Conservation (phyloP, 2,329 filamentous ascomycete genomes). For the Cercospora citrullina region DNA sequence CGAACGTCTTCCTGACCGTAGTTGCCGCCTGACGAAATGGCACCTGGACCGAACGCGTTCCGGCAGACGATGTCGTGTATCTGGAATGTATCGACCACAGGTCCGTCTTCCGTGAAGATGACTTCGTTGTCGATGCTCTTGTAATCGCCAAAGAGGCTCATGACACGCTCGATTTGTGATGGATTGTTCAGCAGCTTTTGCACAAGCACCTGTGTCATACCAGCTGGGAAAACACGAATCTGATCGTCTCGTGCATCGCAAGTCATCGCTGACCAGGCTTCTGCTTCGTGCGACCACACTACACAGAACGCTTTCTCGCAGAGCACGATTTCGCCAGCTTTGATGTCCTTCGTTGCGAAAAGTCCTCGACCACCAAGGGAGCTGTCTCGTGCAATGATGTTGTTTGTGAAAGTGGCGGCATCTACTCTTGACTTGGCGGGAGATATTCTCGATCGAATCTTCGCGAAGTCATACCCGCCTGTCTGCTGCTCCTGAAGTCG, state of each 20-base stretch:
- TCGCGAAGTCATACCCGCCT: slow-evolving; percentile 30
- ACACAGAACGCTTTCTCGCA: slow-evolving; percentile 37
- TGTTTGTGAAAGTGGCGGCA: slow-evolving; percentile 22
- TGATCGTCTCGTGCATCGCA: slow-evolving; percentile 40
- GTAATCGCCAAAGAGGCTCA: slow-evolving; percentile 20
- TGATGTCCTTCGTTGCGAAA: slow-evolving; percentile 44
- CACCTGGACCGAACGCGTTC: slow-evolving; percentile 41
- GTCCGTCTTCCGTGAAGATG: slow-evolving; percentile 38
- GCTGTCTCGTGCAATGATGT: slow-evolving; percentile 24
- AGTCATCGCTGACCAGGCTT: slow-evolving; percentile 47
- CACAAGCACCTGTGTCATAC: slow-evolving; percentile 37
- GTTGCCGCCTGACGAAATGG: slow-evolving; percentile 2
- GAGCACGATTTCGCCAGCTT: slow-evolving; percentile 45
- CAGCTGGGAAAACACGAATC: slow-evolving; percentile 27
- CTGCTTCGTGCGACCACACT: slow-evolving; percentile 21
- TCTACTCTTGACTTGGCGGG: slow-evolving; percentile 21
- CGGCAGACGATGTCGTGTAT: slow-evolving; percentile 45
- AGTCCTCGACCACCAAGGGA: slow-evolving; percentile 44
- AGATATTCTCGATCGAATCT: slow-evolving; percentile 18
- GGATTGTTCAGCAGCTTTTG: slow-evolving; percentile 46
- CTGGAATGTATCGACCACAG: slow-evolving; percentile 44
- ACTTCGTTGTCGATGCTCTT: slow-evolving; percentile 10
- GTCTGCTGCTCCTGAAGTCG: slow-evolving; percentile 25
- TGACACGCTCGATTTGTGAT: slow-evolving; percentile 33
- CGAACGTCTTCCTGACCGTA: slow-evolving; percentile 10